phyloP scores from a whole-genome alignment of 2,329 filamentous ascomycete genomes.

The Aspergillus sp. region DNA sequence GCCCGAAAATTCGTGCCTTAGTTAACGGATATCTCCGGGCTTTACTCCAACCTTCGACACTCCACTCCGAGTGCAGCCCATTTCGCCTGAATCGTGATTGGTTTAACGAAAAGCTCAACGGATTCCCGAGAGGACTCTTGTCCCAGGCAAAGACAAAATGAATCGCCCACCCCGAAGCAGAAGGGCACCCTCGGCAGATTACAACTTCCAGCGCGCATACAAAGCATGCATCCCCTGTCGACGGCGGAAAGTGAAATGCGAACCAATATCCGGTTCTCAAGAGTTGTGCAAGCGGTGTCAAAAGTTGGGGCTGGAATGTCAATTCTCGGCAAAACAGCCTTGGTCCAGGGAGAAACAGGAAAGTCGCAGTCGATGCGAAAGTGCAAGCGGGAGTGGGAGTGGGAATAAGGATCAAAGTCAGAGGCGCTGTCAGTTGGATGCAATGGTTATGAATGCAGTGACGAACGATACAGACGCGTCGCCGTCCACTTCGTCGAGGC shows the following conservation, averaged over 20 bases:
- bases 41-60: not conserved
- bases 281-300: slow-evolving; percentile 48
- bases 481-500: not conserved
- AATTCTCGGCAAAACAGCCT: slow-evolving; percentile 37
- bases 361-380: not conserved
- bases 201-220: slow-evolving; percentile 52
- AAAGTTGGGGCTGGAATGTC: slow-evolving; percentile 49
- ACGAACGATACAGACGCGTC: not conserved
- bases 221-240: slow-evolving; percentile 54
- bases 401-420: too few relatives aligned
- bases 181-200: slow-evolving; percentile 18
- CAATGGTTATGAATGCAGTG: too few relatives aligned
- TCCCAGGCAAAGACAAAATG: not conserved
- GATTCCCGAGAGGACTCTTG: too few relatives aligned
- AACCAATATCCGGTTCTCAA: slow-evolving; percentile 33
- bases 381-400: not conserved
- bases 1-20: not conserved
- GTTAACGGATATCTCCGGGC: not conserved
- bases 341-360: slow-evolving; percentile 24
- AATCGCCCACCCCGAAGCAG: slow-evolving; percentile 21
- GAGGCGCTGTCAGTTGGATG: not conserved
- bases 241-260: slow-evolving; percentile 52
- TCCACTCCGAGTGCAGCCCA: not conserved
- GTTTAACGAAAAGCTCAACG: too few relatives aligned
- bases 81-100: too few relatives aligned